Evolutionary conservation across 2,329 filamentous ascomycete genomes (phyloP).

Genomic region (Sporothrix dimorphospora): DNA sequence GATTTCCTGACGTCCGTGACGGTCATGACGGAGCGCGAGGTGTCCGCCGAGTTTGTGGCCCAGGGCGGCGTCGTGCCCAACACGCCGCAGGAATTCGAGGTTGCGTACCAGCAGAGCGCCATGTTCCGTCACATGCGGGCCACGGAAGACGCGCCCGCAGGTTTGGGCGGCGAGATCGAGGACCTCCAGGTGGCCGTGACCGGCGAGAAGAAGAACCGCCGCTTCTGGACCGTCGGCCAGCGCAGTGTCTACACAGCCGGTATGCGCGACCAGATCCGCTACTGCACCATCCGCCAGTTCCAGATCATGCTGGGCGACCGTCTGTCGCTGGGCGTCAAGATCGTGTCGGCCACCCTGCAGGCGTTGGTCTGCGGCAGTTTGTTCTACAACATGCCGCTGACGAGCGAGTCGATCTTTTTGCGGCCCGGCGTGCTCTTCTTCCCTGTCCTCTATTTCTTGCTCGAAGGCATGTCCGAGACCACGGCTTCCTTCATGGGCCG

Average conservation of each 20-base stretch:
- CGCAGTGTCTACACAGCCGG: slow-evolving; percentile 67
- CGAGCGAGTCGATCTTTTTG: slow-evolving; percentile 66
- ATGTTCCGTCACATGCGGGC: slow-evolving; percentile 49
- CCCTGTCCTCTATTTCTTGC: slow-evolving; percentile 55
- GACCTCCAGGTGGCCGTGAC: slow-evolving; percentile 19
- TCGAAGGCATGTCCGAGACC: slow-evolving; percentile 77
- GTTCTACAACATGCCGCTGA: slow-evolving; percentile 68
- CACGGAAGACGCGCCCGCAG: slow-evolving; percentile 57
- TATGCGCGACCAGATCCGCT: slow-evolving; percentile 70
- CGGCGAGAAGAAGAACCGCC: slow-evolving; percentile 25
- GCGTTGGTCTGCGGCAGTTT: slow-evolving; percentile 75
- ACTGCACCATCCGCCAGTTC: slow-evolving; percentile 72
- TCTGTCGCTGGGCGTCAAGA: slow-evolving; percentile 74
- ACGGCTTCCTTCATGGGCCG: slow-evolving; percentile 57
- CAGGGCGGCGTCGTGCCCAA: slow-evolving; percentile 50
- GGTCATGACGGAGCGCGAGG: slow-evolving; percentile 55
- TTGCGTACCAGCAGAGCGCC: slow-evolving; percentile 54
- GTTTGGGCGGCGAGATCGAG: slow-evolving; percentile 37
- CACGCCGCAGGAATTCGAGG: slow-evolving; percentile 65
- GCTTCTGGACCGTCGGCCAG: slow-evolving; percentile 17
- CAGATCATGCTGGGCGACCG: slow-evolving; percentile 79
- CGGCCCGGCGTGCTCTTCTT: slow-evolving; percentile 56
- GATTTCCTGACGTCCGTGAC: slow-evolving; percentile 76
- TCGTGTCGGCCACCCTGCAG: slow-evolving; percentile 77
- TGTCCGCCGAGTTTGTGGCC: slow-evolving; percentile 53